Evolutionary conservation across 768 basidiomycete species (phyloP).

Genomic region (Suillus ampliporus): DNA sequence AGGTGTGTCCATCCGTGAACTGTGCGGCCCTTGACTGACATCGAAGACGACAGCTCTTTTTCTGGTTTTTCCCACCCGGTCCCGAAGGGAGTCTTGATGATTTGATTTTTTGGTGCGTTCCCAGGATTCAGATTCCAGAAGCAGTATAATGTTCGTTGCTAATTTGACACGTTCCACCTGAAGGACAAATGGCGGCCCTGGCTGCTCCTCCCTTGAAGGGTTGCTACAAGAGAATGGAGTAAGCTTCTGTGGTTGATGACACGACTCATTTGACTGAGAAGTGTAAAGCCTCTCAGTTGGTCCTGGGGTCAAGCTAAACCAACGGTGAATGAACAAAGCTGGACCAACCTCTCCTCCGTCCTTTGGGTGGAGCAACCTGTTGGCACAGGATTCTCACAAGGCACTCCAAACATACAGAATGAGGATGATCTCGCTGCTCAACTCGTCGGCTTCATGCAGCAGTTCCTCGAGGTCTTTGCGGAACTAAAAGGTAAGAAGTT

Average conservation of each 20-base stretch:
- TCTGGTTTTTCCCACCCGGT: slow-evolving; percentile 86
- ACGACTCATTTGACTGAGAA: slow-evolving; percentile 25
- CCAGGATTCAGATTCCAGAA: not conserved
- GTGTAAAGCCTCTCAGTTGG: slow-evolving; percentile 68
- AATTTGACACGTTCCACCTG: not conserved
- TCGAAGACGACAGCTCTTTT: slow-evolving; percentile 59
- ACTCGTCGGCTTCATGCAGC: slow-evolving; percentile 64
- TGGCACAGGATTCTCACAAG: slow-evolving; percentile 79
- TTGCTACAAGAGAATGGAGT: slow-evolving; percentile 78
- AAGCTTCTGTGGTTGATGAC: slow-evolving; percentile 30
- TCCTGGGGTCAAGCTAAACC: slow-evolving; percentile 64
- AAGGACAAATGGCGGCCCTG: slow-evolving; percentile 84
- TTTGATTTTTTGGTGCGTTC: slow-evolving; percentile 70
- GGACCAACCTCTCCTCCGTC: slow-evolving; percentile 80
- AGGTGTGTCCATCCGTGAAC: slow-evolving; percentile 45
- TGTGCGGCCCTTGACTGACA: not conserved
- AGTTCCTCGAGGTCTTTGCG: slow-evolving; percentile 75
- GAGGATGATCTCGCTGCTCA: slow-evolving; percentile 63
- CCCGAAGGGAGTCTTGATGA: slow-evolving; percentile 74
- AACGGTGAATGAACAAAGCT: slow-evolving; percentile 68
- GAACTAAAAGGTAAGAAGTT: slow-evolving; percentile 77
- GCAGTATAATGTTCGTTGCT: not conserved
- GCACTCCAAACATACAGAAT: slow-evolving; percentile 64
- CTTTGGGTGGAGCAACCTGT: slow-evolving; percentile 82
- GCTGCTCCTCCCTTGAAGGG: slow-evolving; percentile 76